Evolutionary conservation across 2,329 filamentous ascomycete genomes (phyloP), one percentile per base, ranked within the genome.

Genomic region (Xylaria sp.): DNA sequence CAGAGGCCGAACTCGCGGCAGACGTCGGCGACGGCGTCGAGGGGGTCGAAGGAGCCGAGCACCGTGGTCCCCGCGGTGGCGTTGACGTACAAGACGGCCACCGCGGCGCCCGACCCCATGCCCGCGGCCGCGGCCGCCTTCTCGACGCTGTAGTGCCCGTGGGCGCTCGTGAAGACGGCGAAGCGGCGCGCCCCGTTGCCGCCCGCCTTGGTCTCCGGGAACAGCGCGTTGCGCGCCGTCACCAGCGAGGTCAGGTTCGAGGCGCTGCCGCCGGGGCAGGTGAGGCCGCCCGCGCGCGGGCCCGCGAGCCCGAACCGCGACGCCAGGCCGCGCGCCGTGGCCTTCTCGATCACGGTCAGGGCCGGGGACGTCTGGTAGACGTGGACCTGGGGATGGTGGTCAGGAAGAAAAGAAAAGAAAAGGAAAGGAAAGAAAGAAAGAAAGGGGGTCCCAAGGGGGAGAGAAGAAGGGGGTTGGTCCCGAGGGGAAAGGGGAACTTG

Each of bases 41-140:
- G 87, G 0, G 90, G 90, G 66, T 97, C 93, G 69, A 88, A 99
- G 1, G 90, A 91, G 16, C 94, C 94, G 59, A 93, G 78, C 2
- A 97, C 93, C 0, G 94, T 99, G 1, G 93, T 97, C 17, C 94
- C 94, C 0, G 94, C 93, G 0, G 94, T 97, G 5, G 92, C 90
- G 69, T 97, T 97, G 69, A 97, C 90, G 73, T 96, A 97, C 57
- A 99, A 82, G 0, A 97, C 88, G 21, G 80, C 69, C 72, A 88
- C 85, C 21, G 96, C 92, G 58, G 85, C 85, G 18, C 79, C 76
- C 22, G 84, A 86, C 8, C 94, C 94, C 37, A 99, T 82, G 0
- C 94, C 94, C 64, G 89, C 88, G 68, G 93, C 89, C 69, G 93
- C 88, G n/a, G 92, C 92, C 2, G 92, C 92, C 75, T 97, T 97